Percentiles rank a stretch among this genome's conserved stretches.
Evolutionary conservation across 2,329 filamentous ascomycete species (phyloP).

Genomic region (Curvularia sp.): DNA sequence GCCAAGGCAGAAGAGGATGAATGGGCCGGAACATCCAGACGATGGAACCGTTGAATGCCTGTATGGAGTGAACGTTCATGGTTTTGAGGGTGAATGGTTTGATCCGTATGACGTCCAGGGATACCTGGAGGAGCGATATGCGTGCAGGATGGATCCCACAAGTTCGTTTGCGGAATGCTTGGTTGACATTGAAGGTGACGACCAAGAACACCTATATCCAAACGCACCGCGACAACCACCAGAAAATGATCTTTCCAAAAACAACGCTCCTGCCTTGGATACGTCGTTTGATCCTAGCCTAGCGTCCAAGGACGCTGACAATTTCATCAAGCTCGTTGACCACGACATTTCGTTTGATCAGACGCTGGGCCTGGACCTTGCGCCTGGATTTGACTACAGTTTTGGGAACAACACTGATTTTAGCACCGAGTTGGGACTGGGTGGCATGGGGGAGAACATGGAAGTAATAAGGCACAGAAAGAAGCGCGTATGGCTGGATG

Average conservation of each 20-base stretch:
- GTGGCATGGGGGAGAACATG: slow-evolving; percentile 25
- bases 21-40: slow-evolving; percentile 22
- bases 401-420: slow-evolving; percentile 21
- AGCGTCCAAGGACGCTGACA: slow-evolving; percentile 7
- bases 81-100: slow-evolving; percentile 77
- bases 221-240: not conserved
- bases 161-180: slow-evolving; percentile 65
- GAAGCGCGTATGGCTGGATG: slow-evolving; percentile 53
- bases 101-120: slow-evolving; percentile 78
- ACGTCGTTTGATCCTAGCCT: slow-evolving; percentile 23
- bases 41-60: slow-evolving; percentile 33
- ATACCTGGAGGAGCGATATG: slow-evolving; percentile 68
- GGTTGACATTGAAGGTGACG: slow-evolving; percentile 35
- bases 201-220: slow-evolving; percentile 9
- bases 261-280: slow-evolving; percentile 33
- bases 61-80: slow-evolving; percentile 60
- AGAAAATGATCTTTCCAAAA: slow-evolving; percentile 3
- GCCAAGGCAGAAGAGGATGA: slow-evolving; percentile 41
- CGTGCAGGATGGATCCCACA: slow-evolving; percentile 67
- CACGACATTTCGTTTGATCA: slow-evolving; percentile 40
- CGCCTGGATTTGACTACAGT: slow-evolving; percentile 34
- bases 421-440: slow-evolving; percentile 26
- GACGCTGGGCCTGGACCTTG: slow-evolving; percentile 45
- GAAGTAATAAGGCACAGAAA: slow-evolving; percentile 37
- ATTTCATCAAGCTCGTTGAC: slow-evolving; percentile 22